Evolutionary conservation across 2,329 filamentous ascomycete genomes (phyloP).

Genomic region (Sclerotinia glacialis): DNA sequence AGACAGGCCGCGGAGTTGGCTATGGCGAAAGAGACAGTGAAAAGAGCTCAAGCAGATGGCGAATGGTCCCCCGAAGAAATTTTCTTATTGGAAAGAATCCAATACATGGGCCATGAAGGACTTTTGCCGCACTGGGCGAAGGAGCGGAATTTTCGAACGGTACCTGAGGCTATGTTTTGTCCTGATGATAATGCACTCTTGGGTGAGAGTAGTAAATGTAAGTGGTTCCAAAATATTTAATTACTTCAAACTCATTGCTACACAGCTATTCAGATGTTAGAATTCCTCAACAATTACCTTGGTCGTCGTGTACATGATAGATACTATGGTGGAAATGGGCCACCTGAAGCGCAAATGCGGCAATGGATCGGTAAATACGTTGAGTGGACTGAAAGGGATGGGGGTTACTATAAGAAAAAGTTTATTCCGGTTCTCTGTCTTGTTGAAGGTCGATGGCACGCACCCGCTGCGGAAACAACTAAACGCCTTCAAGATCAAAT

Average conservation of each 20-base stretch:
- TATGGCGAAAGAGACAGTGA: conserved; percentile 30
- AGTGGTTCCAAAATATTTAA: conserved; percentile 7
- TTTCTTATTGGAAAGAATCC: conserved; percentile 35
- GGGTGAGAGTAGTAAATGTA: conserved; percentile 35
- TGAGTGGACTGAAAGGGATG: conserved; percentile 40
- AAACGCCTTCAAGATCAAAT: conserved; percentile 33
- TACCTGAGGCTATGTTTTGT: conserved; percentile 36
- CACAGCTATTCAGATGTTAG: conserved; percentile 34
- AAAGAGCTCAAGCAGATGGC: conserved; percentile 30
- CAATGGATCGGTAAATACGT: conserved; percentile 38
- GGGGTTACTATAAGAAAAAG: conserved; percentile 33
- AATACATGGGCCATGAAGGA: conserved; percentile 37
- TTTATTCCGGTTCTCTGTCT: conserved; percentile 36
- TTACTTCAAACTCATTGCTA: conserved; percentile 19
- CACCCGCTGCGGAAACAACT: conserved; percentile 26
- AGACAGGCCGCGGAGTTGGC: conserved; percentile 34
- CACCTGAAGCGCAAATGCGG: conserved; percentile 34
- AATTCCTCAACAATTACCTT: conserved; percentile 30
- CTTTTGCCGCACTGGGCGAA: conserved; percentile 35
- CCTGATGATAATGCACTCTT: conserved; percentile 32
- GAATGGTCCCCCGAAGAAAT: conserved; percentile 38
- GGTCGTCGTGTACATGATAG: conserved; percentile 34
- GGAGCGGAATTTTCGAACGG: conserved; percentile 36
- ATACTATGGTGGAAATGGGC: conserved; percentile 25
- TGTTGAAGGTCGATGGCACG: conserved; percentile 28